Evolutionary conservation across 345 rosid species (phyloP).

Genomic region (Viola odorata): DNA sequence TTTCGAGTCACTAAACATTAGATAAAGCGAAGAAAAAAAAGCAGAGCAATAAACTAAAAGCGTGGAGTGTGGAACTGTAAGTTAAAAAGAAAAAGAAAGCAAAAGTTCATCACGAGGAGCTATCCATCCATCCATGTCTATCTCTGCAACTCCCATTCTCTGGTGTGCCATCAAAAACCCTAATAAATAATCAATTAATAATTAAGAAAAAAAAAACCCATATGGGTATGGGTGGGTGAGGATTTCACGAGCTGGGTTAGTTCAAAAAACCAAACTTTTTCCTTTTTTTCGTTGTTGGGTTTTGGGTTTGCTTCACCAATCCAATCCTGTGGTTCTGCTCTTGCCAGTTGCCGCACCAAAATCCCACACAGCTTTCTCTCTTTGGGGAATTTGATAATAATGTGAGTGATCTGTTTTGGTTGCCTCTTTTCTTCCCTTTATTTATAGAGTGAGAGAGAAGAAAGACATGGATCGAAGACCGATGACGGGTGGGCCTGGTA

Average conservation of each 20-base stretch:
- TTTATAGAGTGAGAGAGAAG: neutral
- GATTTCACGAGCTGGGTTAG: conserved; percentile 36
- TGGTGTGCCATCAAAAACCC: neutral
- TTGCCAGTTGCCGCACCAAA: conserved; percentile 21
- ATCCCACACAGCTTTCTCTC: conserved; percentile 9
- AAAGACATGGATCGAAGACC: conserved; percentile 63
- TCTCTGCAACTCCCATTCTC: conserved; percentile 9
- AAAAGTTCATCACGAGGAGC: conserved; percentile 20
- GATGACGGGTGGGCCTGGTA: conserved; percentile 64
- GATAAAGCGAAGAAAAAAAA: too few relatives aligned
- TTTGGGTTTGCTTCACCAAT: conserved; percentile 24
- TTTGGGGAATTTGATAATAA: conserved; percentile 10
- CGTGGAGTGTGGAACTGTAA: too few relatives aligned
- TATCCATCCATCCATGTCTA: conserved; percentile 7
- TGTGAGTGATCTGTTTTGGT: conserved; percentile 11
- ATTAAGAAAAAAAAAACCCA: conserved; percentile 7
- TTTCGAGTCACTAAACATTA: too few relatives aligned
- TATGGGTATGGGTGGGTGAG: conserved; percentile 26
- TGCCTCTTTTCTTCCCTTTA: neutral
- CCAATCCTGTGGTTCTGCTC: conserved; percentile 17
- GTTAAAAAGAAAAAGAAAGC: neutral
- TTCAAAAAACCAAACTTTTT: conserved; percentile 6
- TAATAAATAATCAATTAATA: neutral
- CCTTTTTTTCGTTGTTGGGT: neutral
- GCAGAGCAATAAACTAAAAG: too few relatives aligned